A percentile compares a stretch with the other conserved stretches of the same genome.
Evolutionary conservation across 2,329 filamentous ascomycete genomes (phyloP).

Genomic region (Knufia petricola): DNA sequence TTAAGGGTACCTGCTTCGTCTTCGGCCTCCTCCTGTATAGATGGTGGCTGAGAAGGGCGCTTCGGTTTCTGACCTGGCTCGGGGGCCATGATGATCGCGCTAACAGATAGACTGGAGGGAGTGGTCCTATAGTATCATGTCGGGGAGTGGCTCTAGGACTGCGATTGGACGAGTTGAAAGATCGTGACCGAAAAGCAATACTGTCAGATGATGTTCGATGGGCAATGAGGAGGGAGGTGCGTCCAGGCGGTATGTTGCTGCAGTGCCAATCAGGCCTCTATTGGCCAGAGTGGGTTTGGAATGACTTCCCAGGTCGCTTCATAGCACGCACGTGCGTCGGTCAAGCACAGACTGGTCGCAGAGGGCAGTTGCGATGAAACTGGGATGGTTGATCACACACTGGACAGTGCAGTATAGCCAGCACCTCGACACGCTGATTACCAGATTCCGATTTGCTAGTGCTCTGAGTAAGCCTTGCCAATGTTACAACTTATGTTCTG

Average conservation of each 20-base stretch:
- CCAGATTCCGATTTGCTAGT: too few relatives aligned
- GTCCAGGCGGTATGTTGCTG: background rate
- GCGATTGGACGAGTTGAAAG: too few relatives aligned
- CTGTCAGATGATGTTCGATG: background rate
- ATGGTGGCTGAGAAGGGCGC: background rate
- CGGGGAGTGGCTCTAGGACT: background rate
- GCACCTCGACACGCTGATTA: too few relatives aligned
- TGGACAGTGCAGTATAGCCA: too few relatives aligned
- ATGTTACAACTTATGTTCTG: too few relatives aligned
- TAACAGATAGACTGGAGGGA: background rate
- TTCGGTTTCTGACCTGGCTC: background rate
- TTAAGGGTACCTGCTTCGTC: background rate
- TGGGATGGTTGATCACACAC: too few relatives aligned
- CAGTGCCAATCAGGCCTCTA: background rate
- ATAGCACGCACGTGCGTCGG: background rate
- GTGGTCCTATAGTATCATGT: background rate
- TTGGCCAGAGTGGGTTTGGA: background rate
- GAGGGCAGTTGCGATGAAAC: background rate
- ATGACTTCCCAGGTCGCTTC: too few relatives aligned
- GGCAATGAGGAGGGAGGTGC: background rate
- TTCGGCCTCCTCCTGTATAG: slow-evolving; percentile 8
- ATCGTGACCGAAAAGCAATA: too few relatives aligned
- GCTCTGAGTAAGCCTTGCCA: too few relatives aligned
- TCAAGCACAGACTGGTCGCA: background rate
- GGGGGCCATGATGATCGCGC: background rate